A percentile compares a stretch with the other conserved stretches of the same genome.
phyloP scores from a whole-genome alignment of 331 rosid genomes.

The Quercus lobata region DNA sequence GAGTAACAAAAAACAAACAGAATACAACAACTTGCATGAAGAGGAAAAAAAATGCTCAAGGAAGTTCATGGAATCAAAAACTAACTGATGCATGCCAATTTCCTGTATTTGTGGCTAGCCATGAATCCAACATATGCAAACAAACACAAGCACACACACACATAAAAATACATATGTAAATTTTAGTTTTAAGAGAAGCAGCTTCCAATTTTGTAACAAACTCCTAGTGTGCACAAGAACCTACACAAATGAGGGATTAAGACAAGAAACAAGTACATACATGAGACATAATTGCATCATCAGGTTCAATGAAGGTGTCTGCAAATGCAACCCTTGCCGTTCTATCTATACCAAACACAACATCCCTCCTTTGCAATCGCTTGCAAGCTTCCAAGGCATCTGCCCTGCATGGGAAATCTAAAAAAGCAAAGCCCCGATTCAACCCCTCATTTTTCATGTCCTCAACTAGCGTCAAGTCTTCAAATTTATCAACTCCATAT shows the following conservation, averaged over 20 bases:
- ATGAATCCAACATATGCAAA: neutral
- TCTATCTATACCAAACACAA: constrained; percentile 1
- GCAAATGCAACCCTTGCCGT: constrained; percentile 7
- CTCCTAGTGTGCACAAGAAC: neutral
- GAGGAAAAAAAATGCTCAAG: neutral
- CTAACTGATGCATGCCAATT: neutral
- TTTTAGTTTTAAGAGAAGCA: neutral
- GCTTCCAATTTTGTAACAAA: neutral
- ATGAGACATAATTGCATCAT: constrained; percentile 5
- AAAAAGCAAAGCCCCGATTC: constrained; percentile 1
- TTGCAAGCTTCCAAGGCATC: constrained; percentile 5
- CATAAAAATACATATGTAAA: neutral
- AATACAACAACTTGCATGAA: neutral
- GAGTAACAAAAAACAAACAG: neutral
- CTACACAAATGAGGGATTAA: neutral
- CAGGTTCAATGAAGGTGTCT: constrained; percentile 6
- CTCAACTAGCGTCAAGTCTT: neutral
- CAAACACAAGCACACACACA: neutral
- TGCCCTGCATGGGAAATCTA: neutral
- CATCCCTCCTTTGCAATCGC: constrained; percentile 5
- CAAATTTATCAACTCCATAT: neutral
- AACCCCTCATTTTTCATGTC: neutral
- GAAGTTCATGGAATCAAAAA: neutral
- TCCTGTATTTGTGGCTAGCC: neutral
- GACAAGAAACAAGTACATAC: neutral